Base-by-base conservation (phyloP, 2,329 filamentous ascomycete genomes). In the Elsinoe ampelina region DNA sequence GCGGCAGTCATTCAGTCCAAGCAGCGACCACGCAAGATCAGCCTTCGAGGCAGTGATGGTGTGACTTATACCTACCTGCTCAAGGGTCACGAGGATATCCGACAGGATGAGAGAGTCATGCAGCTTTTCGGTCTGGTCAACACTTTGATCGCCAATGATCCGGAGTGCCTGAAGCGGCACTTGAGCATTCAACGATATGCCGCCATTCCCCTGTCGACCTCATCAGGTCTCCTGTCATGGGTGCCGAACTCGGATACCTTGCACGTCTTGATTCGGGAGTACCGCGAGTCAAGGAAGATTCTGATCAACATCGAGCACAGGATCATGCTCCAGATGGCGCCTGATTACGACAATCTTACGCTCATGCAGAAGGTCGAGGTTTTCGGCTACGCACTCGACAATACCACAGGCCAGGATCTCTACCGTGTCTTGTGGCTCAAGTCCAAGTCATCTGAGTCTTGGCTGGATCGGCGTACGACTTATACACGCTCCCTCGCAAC, bases 321-420 rank as follows among this genome's bases (percentile, higher is more conserved):
- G 42, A 98, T 98, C 70, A 99, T 99, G 93, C 77, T 99, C 57
- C 95, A 99, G 71, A 98, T 98, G 93, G 93, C 93, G 20, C 95
- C 93, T 0, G 93, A 99, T 69, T 98, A 97, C 67, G 93, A 98
- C 68, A 96, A 95, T 66, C 83, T 99, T 47, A 97, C 95, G 0
- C 81, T 99, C 35, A 97, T 99, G 93, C 95, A 99, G 70, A 99
- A 98, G 75, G 95, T 98, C 0, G 95, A 99, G 71, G 93, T 99
- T 10, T 99, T 99, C 68, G 92, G 93, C 32, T 99, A 99, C 70
- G 95, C 93, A 3, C 84, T 99, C 59, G 95, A 99, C 73, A 99
- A 99, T 70, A 99, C 93, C 0, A 99, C 93, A 1, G 95, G 93
- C 1, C 95, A 99, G 70, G 93, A 99, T 73, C 78, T 99, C 22